Evolutionary conservation across 345 rosid genomes (phyloP).

Genomic region (Melaleuca alternifolia): DNA sequence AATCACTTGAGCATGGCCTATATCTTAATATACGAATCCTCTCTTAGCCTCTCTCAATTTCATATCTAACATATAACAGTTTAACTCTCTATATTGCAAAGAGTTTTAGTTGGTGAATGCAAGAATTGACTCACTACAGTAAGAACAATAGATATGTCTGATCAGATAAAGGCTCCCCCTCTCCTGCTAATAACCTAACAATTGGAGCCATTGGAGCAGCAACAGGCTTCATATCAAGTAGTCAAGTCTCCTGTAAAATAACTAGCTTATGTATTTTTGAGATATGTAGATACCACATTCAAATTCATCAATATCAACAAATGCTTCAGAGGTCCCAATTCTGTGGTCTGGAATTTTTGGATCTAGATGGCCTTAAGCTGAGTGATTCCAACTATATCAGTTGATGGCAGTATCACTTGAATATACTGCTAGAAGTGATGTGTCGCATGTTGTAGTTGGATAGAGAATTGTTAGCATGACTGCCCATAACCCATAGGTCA

Average conservation of each 20-base stretch:
- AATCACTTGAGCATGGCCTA: not conserved
- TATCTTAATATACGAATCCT: not conserved
- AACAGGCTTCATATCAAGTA: not conserved
- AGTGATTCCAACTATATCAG: not conserved
- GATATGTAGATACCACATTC: not conserved
- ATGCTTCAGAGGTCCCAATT: not conserved
- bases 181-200: not conserved
- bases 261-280: not conserved
- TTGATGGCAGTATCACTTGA: not conserved
- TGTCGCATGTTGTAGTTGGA: not conserved
- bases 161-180: not conserved
- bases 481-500: not conserved
- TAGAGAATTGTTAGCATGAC: not conserved
- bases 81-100: not conserved
- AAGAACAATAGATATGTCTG: not conserved
- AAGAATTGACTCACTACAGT: not conserved
- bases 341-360: not conserved
- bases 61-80: not conserved
- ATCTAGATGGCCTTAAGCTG: not conserved
- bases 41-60: not conserved
- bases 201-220: not conserved
- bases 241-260: not conserved
- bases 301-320: not conserved
- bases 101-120: not conserved
- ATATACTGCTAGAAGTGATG: not conserved